Conservation (phyloP, 2,329 filamentous ascomycete species). For the Colletotrichum sp. region DNA sequence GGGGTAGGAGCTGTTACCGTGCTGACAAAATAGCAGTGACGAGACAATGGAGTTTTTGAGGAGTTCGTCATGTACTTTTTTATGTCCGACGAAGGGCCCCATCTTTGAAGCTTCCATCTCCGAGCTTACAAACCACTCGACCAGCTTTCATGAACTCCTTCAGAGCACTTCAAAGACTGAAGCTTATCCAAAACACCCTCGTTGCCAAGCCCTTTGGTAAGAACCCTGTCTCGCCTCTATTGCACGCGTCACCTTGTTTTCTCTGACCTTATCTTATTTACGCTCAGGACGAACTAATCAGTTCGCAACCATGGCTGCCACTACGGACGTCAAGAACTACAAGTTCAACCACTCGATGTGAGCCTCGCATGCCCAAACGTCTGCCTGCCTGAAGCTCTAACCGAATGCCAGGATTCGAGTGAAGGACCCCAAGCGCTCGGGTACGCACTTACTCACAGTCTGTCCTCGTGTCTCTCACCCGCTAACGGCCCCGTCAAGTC, state of each 20-base stretch:
- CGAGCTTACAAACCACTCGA: not conserved
- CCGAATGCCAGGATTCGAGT: conserved; percentile 74
- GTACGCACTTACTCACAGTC: conserved; percentile 43
- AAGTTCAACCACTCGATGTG: conserved; percentile 87
- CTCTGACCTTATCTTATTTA: not conserved
- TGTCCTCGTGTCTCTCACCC: not conserved
- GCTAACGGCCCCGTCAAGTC: conserved; percentile 50
- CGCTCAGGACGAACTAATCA: conserved; percentile 8
- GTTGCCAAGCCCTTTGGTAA: not conserved
- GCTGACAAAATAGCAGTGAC: not conserved
- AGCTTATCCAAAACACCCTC: conserved; percentile 11
- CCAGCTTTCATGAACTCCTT: conserved; percentile 13
- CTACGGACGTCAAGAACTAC: conserved; percentile 78
- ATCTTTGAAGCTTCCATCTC: not conserved
- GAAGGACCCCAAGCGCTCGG: conserved; percentile 86
- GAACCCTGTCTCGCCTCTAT: not conserved
- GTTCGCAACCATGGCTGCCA: conserved; percentile 63
- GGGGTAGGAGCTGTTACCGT: not conserved
- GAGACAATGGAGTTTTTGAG: not conserved
- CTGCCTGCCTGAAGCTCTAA: conserved; percentile 4
- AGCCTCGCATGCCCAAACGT: conserved; percentile 22
- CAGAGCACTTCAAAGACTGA: conserved; percentile 17
- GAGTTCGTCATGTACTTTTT: conserved; percentile 2
- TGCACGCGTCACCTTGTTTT: not conserved
- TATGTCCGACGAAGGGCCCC: conserved; percentile 11